Evolutionary conservation across 306 rosid genomes (phyloP).

Genomic region (Medicago lupulina): DNA sequence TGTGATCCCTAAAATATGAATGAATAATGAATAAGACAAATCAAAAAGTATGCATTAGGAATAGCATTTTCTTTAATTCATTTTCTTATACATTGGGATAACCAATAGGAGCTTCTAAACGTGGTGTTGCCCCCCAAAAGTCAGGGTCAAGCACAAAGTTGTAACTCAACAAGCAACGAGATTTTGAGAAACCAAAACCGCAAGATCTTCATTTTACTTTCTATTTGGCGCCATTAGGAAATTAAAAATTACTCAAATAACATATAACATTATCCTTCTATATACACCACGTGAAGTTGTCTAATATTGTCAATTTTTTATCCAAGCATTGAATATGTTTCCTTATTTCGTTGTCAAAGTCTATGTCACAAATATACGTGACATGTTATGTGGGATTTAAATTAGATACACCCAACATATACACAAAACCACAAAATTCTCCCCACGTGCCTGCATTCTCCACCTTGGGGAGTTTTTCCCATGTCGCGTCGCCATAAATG

Average conservation of each 20-base stretch:
- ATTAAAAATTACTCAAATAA: conserved; percentile 18
- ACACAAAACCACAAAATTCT: too few relatives aligned
- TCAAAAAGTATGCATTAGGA: conserved; percentile 16
- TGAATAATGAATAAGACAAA: conserved; percentile 12
- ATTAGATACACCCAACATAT: too few relatives aligned
- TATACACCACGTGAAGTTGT: conserved; percentile 58
- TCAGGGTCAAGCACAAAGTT: conserved; percentile 39
- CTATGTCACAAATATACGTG: background rate
- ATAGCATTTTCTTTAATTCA: conserved; percentile 1
- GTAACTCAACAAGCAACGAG: conserved; percentile 36
- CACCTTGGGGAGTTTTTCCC: too few relatives aligned
- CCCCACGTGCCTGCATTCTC: too few relatives aligned
- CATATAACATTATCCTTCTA: conserved; percentile 36
- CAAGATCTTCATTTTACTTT: conserved; percentile 34
- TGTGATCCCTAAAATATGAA: conserved; percentile 38
- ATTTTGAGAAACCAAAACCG: conserved; percentile 37
- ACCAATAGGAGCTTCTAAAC: conserved; percentile 48
- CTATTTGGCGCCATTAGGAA: conserved; percentile 9
- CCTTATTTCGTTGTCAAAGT: conserved; percentile 35
- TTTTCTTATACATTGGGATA: conserved; percentile 28
- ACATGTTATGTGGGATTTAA: too few relatives aligned
- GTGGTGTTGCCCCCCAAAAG: conserved; percentile 41
- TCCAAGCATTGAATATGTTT: background rate
- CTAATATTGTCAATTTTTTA: conserved; percentile 21
- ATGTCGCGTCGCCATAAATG: too few relatives aligned